Percentiles rank a stretch among this genome's conserved stretches.
These are phyloP conservation scores for Phyllachora maydis DNA, from an alignment of 2,329 filamentous ascomycete genomes.

Conservation along the genomic window DNA sequence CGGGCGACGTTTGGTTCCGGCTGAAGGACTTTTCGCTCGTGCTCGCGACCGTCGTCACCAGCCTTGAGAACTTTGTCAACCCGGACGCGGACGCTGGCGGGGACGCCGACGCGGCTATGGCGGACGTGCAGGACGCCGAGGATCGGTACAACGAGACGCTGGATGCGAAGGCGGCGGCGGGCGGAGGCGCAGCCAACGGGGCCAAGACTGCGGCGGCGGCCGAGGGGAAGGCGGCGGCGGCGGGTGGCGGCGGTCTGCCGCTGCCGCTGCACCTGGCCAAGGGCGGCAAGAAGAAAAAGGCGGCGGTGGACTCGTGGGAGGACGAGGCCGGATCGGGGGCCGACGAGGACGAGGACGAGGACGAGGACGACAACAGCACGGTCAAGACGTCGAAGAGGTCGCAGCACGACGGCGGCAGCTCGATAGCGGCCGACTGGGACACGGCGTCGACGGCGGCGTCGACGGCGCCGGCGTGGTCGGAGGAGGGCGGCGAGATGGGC, in stretches of 20 bases:
- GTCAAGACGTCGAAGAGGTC: too few species aligned
- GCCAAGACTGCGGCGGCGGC: constrained; percentile 9
- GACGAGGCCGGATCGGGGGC: constrained; percentile 12
- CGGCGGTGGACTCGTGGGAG: constrained; percentile 23
- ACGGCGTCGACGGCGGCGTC: constrained; percentile 1
- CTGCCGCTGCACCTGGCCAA: background rate
- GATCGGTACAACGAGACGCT: constrained; percentile 12
- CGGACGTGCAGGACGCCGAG: constrained; percentile 25
- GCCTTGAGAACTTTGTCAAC: constrained; percentile 34
- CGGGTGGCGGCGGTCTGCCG: too few species aligned
- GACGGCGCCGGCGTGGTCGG: constrained; percentile 2
- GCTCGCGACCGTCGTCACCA: constrained; percentile 51
- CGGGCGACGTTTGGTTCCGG: constrained; percentile 50
- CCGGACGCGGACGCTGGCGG: constrained; percentile 14
- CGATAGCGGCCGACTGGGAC: too few species aligned
- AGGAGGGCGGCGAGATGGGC: constrained; percentile 19
- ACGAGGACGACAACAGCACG: constrained; percentile 10
- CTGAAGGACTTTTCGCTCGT: constrained; percentile 38
- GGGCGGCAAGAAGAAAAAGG: constrained; percentile 10
- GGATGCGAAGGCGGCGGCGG: background rate
- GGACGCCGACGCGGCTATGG: constrained; percentile 11
- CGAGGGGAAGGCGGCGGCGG: constrained; percentile 1
- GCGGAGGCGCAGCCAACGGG: too few species aligned
- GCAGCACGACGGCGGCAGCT: too few species aligned
- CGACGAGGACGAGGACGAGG: constrained; percentile 11